Percentiles rank a stretch among this genome's conserved stretches.
These are phyloP conservation scores for Didymella exigua DNA, from an alignment of 2,329 filamentous ascomycete genomes.

Conservation along the genomic window DNA sequence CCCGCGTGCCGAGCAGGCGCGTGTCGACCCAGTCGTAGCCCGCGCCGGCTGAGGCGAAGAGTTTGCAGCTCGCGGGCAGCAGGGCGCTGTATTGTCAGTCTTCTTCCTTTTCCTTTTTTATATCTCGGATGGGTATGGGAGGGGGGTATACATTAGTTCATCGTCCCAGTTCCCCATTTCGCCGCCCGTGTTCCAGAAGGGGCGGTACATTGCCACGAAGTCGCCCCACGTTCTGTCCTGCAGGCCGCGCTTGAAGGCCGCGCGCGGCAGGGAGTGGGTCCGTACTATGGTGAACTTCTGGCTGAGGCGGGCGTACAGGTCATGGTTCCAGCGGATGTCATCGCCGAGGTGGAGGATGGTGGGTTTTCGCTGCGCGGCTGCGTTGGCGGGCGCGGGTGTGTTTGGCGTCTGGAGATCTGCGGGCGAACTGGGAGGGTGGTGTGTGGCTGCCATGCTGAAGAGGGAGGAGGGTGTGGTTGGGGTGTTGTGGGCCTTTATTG, in stretches of 20 bases:
- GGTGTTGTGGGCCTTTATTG: too few relatives aligned
- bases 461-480: background rate
- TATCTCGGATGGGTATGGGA: background rate
- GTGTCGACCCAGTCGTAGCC: constrained; percentile 70
- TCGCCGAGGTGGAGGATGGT: constrained; percentile 53
- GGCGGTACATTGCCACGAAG: constrained; percentile 59
- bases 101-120: too few relatives aligned
- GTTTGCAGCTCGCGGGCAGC: constrained; percentile 59
- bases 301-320: constrained; percentile 47
- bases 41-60: constrained; percentile 66
- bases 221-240: constrained; percentile 49
- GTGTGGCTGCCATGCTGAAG: background rate
- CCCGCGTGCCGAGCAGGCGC: constrained; percentile 64
- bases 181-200: constrained; percentile 68
- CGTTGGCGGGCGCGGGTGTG: background rate
- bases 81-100: constrained; percentile 20
- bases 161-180: constrained; percentile 69
- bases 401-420: background rate
- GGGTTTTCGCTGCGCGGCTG: constrained; percentile 20
- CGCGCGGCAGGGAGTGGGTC: constrained; percentile 47
- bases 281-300: constrained; percentile 48
- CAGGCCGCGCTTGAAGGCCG: constrained; percentile 50
- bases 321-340: constrained; percentile 54
- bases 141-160: constrained; percentile 56
- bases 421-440: background rate